A percentile compares a stretch with the other conserved stretches of the same genome.
Evolutionary conservation across 148 eudicot genomes (phyloP).

Genomic region (Polygonum maritimum): DNA sequence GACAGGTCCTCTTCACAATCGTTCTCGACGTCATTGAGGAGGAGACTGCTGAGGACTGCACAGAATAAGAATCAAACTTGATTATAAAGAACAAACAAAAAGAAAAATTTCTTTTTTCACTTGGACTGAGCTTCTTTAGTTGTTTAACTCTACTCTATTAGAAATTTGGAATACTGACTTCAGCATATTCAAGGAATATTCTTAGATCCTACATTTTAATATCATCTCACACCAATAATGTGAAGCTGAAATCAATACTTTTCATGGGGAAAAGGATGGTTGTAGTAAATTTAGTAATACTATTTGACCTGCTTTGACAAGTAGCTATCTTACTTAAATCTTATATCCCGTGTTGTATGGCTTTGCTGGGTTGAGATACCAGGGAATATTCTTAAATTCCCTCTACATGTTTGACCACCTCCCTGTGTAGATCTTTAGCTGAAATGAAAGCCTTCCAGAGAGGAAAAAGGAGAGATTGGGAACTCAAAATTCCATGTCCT

Average conservation of each 20-base stretch:
- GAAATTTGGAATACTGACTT: not conserved
- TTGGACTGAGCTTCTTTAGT: constrained; percentile 1
- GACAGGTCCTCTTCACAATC: not conserved
- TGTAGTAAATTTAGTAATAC: not conserved
- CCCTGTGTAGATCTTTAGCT: not conserved
- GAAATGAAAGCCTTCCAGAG: not conserved
- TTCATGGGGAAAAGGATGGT: not conserved
- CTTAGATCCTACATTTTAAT: constrained; percentile 1
- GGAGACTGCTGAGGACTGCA: not conserved
- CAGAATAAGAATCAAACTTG: not conserved
- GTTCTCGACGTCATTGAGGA: not conserved
- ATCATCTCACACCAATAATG: not conserved
- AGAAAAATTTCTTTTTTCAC: not conserved
- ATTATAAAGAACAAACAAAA: not conserved
- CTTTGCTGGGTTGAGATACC: not conserved
- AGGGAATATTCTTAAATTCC: not conserved
- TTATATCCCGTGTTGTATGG: not conserved
- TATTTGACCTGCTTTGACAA: not conserved
- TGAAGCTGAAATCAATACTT: not conserved
- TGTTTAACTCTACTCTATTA: not conserved
- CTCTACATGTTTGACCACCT: not conserved
- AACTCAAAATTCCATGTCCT: not conserved
- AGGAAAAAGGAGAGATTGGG: not conserved
- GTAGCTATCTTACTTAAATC: constrained; percentile 3
- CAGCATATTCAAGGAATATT: constrained; percentile 6